A percentile compares a stretch with the other conserved stretches of the same genome.
phyloP scores from a whole-genome alignment of 1,139 yeast genomes.

The Taphrina betulina region DNA sequence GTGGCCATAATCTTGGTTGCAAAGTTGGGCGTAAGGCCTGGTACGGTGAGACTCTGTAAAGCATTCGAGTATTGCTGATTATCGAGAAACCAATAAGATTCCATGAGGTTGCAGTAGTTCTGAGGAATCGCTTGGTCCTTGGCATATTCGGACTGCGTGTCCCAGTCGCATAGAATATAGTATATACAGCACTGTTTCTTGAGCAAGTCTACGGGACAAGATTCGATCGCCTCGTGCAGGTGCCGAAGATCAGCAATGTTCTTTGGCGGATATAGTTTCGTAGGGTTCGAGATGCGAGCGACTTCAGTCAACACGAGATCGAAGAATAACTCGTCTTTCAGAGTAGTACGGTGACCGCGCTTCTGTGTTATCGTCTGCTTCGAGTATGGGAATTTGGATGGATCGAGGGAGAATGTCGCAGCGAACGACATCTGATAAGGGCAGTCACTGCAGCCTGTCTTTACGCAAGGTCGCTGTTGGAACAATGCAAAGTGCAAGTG shows the following conservation, averaged over 20 bases:
- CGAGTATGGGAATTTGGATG: conserved; percentile 24
- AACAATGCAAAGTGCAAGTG: too few relatives aligned
- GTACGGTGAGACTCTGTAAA: conserved; percentile 4
- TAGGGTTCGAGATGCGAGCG: conserved; percentile 4
- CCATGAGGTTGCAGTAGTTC: conserved; percentile 28
- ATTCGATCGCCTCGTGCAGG: conserved; percentile 28
- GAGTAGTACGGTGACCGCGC: conserved; percentile 9
- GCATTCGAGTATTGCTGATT: conserved; percentile 12
- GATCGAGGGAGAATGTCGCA: conserved; percentile 23
- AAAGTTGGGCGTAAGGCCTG: conserved; percentile 26
- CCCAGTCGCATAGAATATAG: conserved; percentile 28
- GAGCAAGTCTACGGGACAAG: conserved; percentile 24
- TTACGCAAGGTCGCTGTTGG: too few relatives aligned
- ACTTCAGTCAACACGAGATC: conserved; percentile 27
- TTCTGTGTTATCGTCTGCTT: conserved; percentile 1
- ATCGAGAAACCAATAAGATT: conserved; percentile 27
- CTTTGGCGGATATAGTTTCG: conserved; percentile 18
- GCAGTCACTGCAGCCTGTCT: too few relatives aligned
- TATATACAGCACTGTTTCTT: conserved; percentile 31
- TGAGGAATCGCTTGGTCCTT: conserved; percentile 7
- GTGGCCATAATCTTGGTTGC: conserved; percentile 23
- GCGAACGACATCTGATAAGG: too few relatives aligned
- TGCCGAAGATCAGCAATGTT: conserved; percentile 15
- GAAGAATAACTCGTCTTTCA: conserved; percentile 21
- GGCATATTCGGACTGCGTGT: conserved; percentile 19